Conservation (phyloP, 345 rosid species). For the Corchorus capsularis region DNA sequence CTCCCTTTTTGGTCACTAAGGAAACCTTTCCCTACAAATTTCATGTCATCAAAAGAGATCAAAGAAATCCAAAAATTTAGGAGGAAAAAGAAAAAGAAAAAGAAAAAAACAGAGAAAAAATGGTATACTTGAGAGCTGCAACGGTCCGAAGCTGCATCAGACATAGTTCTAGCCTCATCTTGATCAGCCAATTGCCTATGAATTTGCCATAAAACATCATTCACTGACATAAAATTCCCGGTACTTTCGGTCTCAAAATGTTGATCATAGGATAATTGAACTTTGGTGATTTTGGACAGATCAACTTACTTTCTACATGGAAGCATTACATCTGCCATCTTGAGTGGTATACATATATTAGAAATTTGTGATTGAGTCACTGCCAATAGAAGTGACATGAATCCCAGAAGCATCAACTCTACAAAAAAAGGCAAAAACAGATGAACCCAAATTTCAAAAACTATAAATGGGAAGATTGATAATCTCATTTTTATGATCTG, state of each 20-base stretch:
- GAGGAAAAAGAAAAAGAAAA: too few relatives aligned
- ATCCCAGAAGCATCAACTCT: constrained; percentile 34
- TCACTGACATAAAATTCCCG: not conserved
- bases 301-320: constrained; percentile 18
- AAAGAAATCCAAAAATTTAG: too few relatives aligned
- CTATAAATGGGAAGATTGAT: not conserved
- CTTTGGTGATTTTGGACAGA: not conserved
- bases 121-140: constrained; percentile 19
- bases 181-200: constrained; percentile 10
- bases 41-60: not conserved
- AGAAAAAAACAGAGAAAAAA: not conserved
- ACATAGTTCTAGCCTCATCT: not conserved
- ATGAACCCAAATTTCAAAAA: too few relatives aligned
- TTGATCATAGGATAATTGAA: not conserved
- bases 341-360: constrained; percentile 26
- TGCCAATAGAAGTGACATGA: constrained; percentile 28
- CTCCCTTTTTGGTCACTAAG: constrained; percentile 22
- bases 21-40: constrained; percentile 28
- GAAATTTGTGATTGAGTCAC: constrained; percentile 14
- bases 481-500: not conserved
- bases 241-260: not conserved
- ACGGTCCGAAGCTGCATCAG: not conserved
- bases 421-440: not conserved
- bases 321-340: constrained; percentile 27
- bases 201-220: constrained; percentile 2